Base-by-base conservation (phyloP, 176 grass and related monocot species). In the Phyllostachys edulis region DNA sequence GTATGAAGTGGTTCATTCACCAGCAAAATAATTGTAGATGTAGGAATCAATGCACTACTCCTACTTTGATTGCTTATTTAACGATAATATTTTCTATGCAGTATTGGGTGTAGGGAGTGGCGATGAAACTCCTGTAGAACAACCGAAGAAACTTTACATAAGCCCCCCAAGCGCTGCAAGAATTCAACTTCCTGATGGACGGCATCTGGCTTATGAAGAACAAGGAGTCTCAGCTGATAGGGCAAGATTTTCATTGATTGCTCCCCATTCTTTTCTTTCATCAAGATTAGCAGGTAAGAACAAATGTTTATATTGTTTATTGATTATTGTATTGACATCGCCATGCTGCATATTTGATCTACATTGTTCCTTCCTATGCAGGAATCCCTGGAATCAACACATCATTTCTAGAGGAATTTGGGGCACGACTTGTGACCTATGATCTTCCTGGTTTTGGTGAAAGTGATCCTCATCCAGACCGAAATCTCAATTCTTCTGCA, bases 401-500 rank as follows among this genome's bases (percentile, higher is more conserved):
- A 24, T 88, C 93, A 3, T 88, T 99, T 67, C 81, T 99, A 67
- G 93, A 92, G 68, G 93, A 99, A 84, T 99, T 99, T 84, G 93
- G 96, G 69, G 93, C 84, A 40, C 91, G 84, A 71, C 90, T 99
- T 73, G 74, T 99, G 44, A 92, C 91, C 60, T 99, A 96, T 60
- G 96, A 99, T 85, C 93, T 99, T 78, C 96, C 96, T 71, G 96
- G 96, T 89, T 99, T 99, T 92, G 96, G 96, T 82, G 96, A 99
- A 94, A 99, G 96, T 71, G 96, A 99, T 91, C 96, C 88, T 41
- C 93, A 99, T 79, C 88, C 86, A 18, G 45, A 86, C 62, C 90
- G 93, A 78, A 76, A 96, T 86, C 93, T 96, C 41, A 99, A 94
- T 74, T 93, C 96, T 81, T 99, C 96, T 61, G 96, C 96, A 57